A percentile compares a stretch with the other conserved stretches of the same genome.
phyloP scores from a whole-genome alignment of 176 grass and related monocot species.

The Echinochloa phyllopogon region DNA sequence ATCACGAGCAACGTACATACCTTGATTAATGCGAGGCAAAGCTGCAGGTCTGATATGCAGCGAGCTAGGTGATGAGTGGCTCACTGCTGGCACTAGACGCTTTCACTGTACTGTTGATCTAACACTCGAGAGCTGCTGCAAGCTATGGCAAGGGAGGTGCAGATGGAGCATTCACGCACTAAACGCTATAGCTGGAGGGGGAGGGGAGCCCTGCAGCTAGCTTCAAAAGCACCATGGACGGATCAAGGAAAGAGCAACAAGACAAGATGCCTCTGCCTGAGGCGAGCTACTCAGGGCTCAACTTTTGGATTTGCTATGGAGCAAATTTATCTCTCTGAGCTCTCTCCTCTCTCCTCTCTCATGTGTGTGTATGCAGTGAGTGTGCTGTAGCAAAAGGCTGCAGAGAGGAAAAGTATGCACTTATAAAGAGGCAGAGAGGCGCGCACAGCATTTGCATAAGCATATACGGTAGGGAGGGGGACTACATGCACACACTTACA shows the following conservation, averaged over 20 bases:
- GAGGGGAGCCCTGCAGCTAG: slow-evolving; percentile 16
- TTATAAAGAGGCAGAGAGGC: slow-evolving; percentile 39
- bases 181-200: slow-evolving; percentile 20
- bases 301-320: slow-evolving; percentile 51
- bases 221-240: slow-evolving; percentile 40
- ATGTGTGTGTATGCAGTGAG: not conserved
- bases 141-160: slow-evolving; percentile 15
- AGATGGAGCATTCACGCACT: slow-evolving; percentile 41
- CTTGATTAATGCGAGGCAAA: slow-evolving; percentile 28
- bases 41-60: not conserved
- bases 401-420: slow-evolving; percentile 52
- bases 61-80: not conserved
- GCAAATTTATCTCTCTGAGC: slow-evolving; percentile 15
- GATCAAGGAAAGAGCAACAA: slow-evolving; percentile 47
- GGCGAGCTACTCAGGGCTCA: not conserved
- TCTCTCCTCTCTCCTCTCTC: not conserved
- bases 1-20: slow-evolving; percentile 8
- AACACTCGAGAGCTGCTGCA: not conserved
- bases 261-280: slow-evolving; percentile 49
- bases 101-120: slow-evolving; percentile 29
- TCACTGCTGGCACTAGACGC: not conserved
- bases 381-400: slow-evolving; percentile 52
- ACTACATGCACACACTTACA: not conserved
- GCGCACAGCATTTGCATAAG: not conserved
- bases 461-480: not conserved